Base-by-base conservation (phyloP, 805 yeast species). In the Metschnikowia proteae region DNA sequence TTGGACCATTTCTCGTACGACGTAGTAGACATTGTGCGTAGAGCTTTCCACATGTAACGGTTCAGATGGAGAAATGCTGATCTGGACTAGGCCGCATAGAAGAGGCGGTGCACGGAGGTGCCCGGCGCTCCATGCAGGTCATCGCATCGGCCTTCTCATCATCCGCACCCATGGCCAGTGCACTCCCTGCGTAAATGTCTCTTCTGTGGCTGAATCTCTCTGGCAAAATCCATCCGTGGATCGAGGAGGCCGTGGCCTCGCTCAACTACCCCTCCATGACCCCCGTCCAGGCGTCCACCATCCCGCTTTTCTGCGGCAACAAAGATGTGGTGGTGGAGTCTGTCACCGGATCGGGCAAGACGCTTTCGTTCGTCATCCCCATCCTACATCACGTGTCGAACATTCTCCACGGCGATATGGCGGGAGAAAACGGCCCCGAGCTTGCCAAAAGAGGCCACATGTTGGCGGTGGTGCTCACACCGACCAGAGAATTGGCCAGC, bases 301-400 rank as follows among this genome's bases (percentile, higher is more conserved):
- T 94, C 43, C 99, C 99, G 0, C 70, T 91, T 51, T 79, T 94
- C 55, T 67, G 84, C 23, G 82, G 82, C 17, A 86, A 90, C 61
- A 92, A 92, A 60, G 99, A 94, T 67, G 97, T 94, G 3, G 94
- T 94, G 6, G 98, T 90, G 1, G 97, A 94, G 63, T 96, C 97
- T 0, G 96, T 89, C 1, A 94, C 99, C 0, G 99, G 99, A 0
- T 90, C 97, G 0, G 99, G 99, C n/a, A 94, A 94, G 64, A 94
- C 99, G 0, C 65, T 91, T n/a, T 86, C 97, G 3, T 94, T 87
- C 70, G 81, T 83, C 4, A 75, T 94, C 2, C 99, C 99, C 0
- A 77, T 87, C 1, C 60, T 90, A 4, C 92, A 90, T 58, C 84
- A 82, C 56, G 66, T 90, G 6, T 67, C 74, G 2, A 61, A 60